Percentiles rank a stretch among this genome's conserved stretches.
These are phyloP conservation scores for Yamadazyma atlantica DNA, from an alignment of 1,139 yeast species.

Conservation along the genomic window DNA sequence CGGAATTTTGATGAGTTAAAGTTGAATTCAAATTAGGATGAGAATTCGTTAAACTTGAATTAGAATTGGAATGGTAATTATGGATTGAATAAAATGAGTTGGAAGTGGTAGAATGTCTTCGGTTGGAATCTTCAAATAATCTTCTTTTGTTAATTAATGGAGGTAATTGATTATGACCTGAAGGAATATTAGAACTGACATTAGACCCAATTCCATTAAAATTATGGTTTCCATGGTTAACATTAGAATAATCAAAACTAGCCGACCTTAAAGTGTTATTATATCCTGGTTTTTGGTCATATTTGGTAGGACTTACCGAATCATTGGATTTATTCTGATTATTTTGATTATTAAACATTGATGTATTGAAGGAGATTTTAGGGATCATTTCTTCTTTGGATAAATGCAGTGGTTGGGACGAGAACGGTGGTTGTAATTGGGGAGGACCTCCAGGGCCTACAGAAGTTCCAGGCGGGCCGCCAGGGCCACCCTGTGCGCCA, in stretches of 20 bases:
- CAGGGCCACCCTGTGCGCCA: not conserved
- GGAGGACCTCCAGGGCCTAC: constrained; percentile 1
- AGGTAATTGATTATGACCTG: constrained; percentile 18
- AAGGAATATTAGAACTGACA: too few species aligned
- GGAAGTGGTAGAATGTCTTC: constrained; percentile 29
- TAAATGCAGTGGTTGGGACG: constrained; percentile 7
- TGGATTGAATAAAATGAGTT: constrained; percentile 12
- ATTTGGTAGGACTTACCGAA: constrained; percentile 11
- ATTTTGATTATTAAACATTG: constrained; percentile 32
- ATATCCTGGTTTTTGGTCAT: constrained; percentile 2
- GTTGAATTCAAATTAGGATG: constrained; percentile 11
- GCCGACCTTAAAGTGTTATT: constrained; percentile 24
- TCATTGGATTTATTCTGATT: constrained; percentile 6
- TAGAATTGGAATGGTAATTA: constrained; percentile 13
- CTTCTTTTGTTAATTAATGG: constrained; percentile 28
- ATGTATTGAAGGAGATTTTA: constrained; percentile 36
- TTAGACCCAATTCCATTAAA: too few species aligned
- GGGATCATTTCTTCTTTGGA: constrained; percentile 10
- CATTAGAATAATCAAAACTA: constrained; percentile 28
- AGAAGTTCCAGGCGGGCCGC: not conserved
- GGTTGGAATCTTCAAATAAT: constrained; percentile 26
- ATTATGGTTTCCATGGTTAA: not conserved
- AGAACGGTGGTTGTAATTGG: constrained; percentile 11
- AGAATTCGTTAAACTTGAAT: constrained; percentile 17
- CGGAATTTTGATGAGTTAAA: constrained; percentile 9